Conservation (phyloP, 106 monocot genomes). For the Phalaenopsis equestris region DNA sequence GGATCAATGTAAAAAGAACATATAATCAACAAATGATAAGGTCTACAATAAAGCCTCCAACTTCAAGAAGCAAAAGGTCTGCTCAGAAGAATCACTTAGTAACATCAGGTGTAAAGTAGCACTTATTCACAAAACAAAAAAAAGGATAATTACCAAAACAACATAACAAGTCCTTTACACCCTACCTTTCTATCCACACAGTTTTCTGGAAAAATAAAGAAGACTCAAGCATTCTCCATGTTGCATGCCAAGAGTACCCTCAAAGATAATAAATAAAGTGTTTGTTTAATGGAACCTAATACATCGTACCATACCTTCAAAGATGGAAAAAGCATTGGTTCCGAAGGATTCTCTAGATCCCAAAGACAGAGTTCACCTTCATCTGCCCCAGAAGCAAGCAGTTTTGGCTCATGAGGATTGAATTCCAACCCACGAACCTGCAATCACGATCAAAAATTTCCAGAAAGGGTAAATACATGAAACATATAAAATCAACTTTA, state of each 20-base stretch:
- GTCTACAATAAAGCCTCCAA: background rate
- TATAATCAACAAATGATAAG: background rate
- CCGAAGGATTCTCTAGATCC: conserved; percentile 74
- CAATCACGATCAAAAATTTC: background rate
- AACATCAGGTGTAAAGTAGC: background rate
- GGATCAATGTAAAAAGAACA: background rate
- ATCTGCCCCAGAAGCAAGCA: conserved; percentile 95
- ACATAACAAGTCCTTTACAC: background rate
- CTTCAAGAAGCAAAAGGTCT: background rate
- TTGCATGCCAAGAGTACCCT: background rate
- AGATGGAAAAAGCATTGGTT: conserved; percentile 60
- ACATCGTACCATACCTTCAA: conserved; percentile 50
- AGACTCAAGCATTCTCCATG: background rate
- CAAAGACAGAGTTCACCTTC: conserved; percentile 90
- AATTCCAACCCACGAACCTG: conserved; percentile 96
- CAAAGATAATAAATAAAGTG: background rate
- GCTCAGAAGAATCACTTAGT: background rate
- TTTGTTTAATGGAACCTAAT: background rate
- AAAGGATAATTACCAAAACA: background rate
- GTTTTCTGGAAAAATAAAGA: background rate
- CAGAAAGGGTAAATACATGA: background rate
- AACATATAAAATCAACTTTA: background rate
- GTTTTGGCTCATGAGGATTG: conserved; percentile 47
- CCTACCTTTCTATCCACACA: background rate
- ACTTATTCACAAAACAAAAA: background rate